A percentile compares a stretch with the other conserved stretches of the same genome.
Conservation (phyloP, 345 rosid genomes). For the Leavenworthia alabamica region DNA sequence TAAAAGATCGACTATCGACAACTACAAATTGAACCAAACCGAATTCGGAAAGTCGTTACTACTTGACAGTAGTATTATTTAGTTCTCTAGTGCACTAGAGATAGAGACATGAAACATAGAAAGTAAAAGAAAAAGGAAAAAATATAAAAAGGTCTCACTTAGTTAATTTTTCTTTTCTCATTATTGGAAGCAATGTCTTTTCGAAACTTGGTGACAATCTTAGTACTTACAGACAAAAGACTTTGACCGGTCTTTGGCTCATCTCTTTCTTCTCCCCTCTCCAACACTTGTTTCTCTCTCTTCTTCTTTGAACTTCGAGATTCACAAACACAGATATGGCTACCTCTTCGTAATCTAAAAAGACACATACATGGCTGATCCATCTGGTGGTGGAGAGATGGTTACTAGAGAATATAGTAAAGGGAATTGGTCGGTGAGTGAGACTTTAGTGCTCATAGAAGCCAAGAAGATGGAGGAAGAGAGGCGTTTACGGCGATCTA, state of each 20-base stretch:
- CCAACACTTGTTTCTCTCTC: constrained; percentile 4
- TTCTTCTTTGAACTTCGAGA: constrained; percentile 1
- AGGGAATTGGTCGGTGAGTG: constrained; percentile 69
- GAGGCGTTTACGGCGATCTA: constrained; percentile 46
- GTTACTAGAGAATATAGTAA: constrained; percentile 57
- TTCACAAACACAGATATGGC: neutral
- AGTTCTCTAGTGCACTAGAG: neutral
- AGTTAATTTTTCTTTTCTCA: neutral
- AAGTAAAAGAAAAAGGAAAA: neutral
- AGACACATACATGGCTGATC: constrained; percentile 34
- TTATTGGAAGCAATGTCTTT: constrained; percentile 11
- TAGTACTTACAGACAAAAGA: constrained; percentile 7
- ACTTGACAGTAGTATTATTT: neutral
- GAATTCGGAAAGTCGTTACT: no score
- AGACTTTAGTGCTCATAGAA: constrained; percentile 68
- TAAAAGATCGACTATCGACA: no score
- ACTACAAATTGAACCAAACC: no score
- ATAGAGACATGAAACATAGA: neutral
- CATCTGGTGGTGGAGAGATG: constrained; percentile 18
- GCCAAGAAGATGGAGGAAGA: constrained; percentile 76
- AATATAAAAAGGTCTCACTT: neutral
- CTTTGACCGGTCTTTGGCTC: constrained; percentile 19
- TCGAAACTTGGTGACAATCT: constrained; percentile 13
- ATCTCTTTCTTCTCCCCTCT: constrained; percentile 10
- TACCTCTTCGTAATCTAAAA: neutral